Conservation (phyloP, 2,329 filamentous ascomycete genomes). For the Epichloe typhina region DNA sequence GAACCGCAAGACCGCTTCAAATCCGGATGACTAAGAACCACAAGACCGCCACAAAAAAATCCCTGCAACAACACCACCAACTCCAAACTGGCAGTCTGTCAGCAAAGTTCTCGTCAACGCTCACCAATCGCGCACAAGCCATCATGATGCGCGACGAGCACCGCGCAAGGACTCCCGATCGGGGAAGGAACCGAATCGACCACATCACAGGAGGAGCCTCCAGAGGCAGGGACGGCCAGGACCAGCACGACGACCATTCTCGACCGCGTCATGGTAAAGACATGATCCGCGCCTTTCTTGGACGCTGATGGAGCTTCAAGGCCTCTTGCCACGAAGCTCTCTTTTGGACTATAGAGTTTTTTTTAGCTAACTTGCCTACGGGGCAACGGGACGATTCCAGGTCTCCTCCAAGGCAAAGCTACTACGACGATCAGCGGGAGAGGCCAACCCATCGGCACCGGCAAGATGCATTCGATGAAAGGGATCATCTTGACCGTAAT, state of each 20-base stretch:
- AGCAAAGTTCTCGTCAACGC: neutral
- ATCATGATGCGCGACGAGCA: conserved; percentile 33
- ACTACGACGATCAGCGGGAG: conserved; percentile 21
- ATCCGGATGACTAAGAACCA: neutral
- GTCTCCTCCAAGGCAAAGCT: conserved; percentile 28
- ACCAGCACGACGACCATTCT: conserved; percentile 26
- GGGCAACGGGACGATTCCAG: conserved; percentile 30
- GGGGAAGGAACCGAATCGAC: conserved; percentile 10
- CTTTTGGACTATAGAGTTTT: conserved; percentile 11
- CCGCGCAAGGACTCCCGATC: conserved; percentile 17
- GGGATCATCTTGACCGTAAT: conserved; percentile 13
- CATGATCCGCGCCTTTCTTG: conserved; percentile 20
- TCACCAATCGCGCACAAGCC: neutral
- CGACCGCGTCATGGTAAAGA: conserved; percentile 39
- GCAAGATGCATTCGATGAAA: conserved; percentile 14
- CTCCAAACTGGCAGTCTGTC: neutral
- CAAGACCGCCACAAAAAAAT: too few species aligned
- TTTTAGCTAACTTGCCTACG: conserved; percentile 32
- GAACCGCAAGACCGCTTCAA: too few species aligned
- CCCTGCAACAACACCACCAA: too few species aligned
- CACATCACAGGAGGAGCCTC: conserved; percentile 4
- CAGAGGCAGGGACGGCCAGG: conserved; percentile 10
- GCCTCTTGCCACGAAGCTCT: conserved; percentile 1
- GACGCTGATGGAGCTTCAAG: conserved; percentile 9
- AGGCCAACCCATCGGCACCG: conserved; percentile 13